These are phyloP conservation scores for Mitragyna speciosa DNA, from an alignment of 257 asterid species.

Conservation along the genomic window DNA sequence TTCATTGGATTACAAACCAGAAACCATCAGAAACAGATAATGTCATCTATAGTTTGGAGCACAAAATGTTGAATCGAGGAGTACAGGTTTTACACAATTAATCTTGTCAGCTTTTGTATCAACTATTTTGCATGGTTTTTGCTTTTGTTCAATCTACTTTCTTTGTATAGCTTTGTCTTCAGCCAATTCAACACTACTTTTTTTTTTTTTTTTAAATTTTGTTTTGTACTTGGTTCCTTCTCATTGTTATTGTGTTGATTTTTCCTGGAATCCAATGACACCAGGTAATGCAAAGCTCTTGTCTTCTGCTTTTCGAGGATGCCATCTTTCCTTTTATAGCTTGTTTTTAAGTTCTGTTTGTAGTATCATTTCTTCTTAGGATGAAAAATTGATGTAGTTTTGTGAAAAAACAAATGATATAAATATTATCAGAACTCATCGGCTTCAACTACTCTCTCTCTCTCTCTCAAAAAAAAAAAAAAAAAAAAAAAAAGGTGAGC, in stretches of 20 bases:
- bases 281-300: not conserved
- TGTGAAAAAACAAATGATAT: too few relatives aligned
- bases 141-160: not conserved
- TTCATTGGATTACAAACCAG: slow-evolving; percentile 72
- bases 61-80: slow-evolving; percentile 63
- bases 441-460: not conserved
- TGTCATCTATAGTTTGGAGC: slow-evolving; percentile 38
- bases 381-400: not conserved
- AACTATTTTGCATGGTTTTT: not conserved
- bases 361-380: too few relatives aligned
- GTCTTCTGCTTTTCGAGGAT: not conserved
- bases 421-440: not conserved
- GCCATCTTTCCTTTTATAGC: not conserved
- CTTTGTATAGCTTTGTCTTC: not conserved
- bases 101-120: not conserved
- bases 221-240: not conserved
- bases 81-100: slow-evolving; percentile 53
- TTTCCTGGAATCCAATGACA: too few relatives aligned
- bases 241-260: too few relatives aligned
- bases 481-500: not conserved
- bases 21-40: slow-evolving; percentile 56
- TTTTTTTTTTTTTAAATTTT: too few relatives aligned
- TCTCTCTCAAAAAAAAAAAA: too few relatives aligned
- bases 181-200: not conserved
- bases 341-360: not conserved